Evolutionary conservation across 805 yeast species (phyloP).

Genomic region (Torulaspora franciscae): DNA sequence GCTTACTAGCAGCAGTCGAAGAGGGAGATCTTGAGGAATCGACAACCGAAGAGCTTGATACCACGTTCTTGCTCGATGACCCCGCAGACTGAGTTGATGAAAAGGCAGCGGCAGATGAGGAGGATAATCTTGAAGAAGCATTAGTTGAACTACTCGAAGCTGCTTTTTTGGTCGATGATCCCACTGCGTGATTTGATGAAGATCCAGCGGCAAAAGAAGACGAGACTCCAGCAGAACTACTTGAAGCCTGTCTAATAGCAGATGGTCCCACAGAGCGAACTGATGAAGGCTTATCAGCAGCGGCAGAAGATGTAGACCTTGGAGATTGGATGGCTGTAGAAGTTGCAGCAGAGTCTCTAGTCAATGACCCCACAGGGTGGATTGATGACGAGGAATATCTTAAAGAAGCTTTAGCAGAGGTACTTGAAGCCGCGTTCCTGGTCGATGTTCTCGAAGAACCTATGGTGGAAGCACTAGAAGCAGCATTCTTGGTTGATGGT

Average conservation of each 20-base stretch:
- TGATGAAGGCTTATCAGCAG: not conserved
- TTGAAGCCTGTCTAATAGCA: not conserved
- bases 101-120: too few species aligned
- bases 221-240: not conserved
- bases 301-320: not conserved
- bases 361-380: not conserved
- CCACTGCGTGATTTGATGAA: not conserved
- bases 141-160: too few species aligned
- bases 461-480: not conserved
- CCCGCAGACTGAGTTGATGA: too few species aligned
- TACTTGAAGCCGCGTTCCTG: not conserved
- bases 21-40: too few species aligned
- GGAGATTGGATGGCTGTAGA: constrained; percentile 2
- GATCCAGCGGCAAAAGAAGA: not conserved
- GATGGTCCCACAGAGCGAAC: not conserved
- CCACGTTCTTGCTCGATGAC: too few species aligned
- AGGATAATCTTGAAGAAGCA: too few species aligned
- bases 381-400: not conserved
- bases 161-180: too few species aligned
- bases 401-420: not conserved
- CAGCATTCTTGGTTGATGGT: not conserved
- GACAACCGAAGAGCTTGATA: too few species aligned
- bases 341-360: constrained; percentile 6
- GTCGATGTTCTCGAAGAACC: not conserved
- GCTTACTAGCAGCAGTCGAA: too few species aligned